Conservation (phyloP, 2,329 filamentous ascomycete species). For the Cordyceps cicadae region DNA sequence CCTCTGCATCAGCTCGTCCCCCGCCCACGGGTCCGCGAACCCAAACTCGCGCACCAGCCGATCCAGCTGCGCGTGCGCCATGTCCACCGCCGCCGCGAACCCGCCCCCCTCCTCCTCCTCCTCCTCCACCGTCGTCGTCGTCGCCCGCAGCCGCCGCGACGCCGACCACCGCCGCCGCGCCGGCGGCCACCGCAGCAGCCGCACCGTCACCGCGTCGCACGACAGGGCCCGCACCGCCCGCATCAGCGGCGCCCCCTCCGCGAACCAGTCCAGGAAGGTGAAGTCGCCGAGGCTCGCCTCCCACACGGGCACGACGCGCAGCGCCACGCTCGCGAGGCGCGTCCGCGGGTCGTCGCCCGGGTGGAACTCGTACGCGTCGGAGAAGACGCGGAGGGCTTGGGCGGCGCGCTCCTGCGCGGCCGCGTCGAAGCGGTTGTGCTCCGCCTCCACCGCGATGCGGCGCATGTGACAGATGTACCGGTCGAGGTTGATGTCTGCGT, state of each 20-base stretch:
- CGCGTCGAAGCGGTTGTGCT: constrained; percentile 29
- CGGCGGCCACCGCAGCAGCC: constrained; percentile 25
- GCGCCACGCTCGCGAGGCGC: constrained; percentile 32
- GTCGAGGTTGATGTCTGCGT: constrained; percentile 22
- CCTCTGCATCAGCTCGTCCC: constrained; percentile 15
- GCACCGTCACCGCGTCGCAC: constrained; percentile 28
- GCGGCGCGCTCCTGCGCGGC: constrained; percentile 24
- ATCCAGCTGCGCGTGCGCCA: constrained; percentile 7
- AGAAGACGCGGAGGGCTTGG: constrained; percentile 30
- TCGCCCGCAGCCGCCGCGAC: background rate
- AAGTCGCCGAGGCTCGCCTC: constrained; percentile 15
- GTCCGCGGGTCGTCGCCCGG: constrained; percentile 12
- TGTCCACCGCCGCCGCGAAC: constrained; percentile 13
- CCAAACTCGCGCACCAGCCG: background rate
- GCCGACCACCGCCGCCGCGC: constrained; percentile 12
- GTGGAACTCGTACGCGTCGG: constrained; percentile 3
- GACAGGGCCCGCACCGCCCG: constrained; percentile 24
- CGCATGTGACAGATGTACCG: constrained; percentile 34
- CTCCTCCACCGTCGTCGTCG: background rate
- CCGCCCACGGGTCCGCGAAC: constrained; percentile 15
- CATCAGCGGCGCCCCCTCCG: constrained; percentile 20
- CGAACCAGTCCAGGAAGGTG: constrained; percentile 31
- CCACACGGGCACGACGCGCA: constrained; percentile 30
- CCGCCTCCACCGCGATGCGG: constrained; percentile 33
- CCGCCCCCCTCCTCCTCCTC: constrained; percentile 9